Percentiles rank a stretch among this genome's conserved stretches.
These are phyloP conservation scores for Emydomyces testavorans DNA, from an alignment of 2,329 filamentous ascomycete genomes.

Conservation along the genomic window DNA sequence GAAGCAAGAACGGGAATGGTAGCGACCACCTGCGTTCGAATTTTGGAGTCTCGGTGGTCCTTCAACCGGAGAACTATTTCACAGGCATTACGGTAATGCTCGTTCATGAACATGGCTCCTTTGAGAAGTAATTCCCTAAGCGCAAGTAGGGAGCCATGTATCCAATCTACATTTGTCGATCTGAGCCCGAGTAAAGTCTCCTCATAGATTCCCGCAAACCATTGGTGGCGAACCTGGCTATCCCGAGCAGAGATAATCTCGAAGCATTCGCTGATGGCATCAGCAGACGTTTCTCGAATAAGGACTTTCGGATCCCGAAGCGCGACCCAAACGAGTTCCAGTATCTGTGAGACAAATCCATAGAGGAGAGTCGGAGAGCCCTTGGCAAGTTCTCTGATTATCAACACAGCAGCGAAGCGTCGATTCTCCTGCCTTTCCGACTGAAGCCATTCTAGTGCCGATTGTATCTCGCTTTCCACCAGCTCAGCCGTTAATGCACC, in stretches of 20 bases:
- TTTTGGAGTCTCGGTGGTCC: conserved; percentile 78
- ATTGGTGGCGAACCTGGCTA: conserved; percentile 69
- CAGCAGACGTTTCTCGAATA: conserved; percentile 81
- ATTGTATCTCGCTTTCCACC: conserved; percentile 93
- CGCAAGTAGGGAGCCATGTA: conserved; percentile 88
- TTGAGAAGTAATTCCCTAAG: conserved; percentile 87
- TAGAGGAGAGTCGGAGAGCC: conserved; percentile 95
- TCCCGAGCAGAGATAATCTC: conserved; percentile 92
- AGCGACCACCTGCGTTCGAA: conserved; percentile 77
- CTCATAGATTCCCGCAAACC: conserved; percentile 83
- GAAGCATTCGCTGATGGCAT: conserved; percentile 90
- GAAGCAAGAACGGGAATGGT: conserved; percentile 87
- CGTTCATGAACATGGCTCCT: conserved; percentile 98
- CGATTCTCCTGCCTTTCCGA: conserved; percentile 88
- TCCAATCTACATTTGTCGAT: conserved; percentile 68
- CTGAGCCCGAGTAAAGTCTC: conserved; percentile 72
- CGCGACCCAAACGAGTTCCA: conserved; percentile 93
- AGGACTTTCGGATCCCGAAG: conserved; percentile 80
- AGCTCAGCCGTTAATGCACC: conserved; percentile 89
- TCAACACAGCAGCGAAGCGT: conserved; percentile 82
- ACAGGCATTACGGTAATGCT: conserved; percentile 80
- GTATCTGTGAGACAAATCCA: conserved; percentile 84
- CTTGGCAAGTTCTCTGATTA: conserved; percentile 78
- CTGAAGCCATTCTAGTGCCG: conserved; percentile 91
- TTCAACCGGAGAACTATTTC: conserved; percentile 88